Conservation (phyloP, 1,284 basidiomycete species). For the Ustilago vetiveriae region DNA sequence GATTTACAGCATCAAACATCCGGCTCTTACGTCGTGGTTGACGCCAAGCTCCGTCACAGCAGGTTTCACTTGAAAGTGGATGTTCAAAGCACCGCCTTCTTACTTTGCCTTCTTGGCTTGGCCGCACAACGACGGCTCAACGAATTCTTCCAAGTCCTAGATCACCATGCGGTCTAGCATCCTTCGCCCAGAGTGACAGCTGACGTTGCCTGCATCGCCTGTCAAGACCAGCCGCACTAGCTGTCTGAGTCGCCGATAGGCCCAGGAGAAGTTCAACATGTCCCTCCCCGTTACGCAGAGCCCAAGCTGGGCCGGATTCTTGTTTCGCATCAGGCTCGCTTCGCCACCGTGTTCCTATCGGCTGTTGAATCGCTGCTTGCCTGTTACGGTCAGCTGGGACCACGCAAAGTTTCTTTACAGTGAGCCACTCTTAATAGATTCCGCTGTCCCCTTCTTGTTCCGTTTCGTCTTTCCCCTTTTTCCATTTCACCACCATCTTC, state of each 20-base stretch:
- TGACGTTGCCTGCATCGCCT: background rate
- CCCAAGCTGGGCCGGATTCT: background rate
- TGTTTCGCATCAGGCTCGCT: background rate
- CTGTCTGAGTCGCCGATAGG: background rate
- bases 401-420: background rate
- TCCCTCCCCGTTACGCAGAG: background rate
- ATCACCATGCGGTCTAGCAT: background rate
- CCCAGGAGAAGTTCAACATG: constrained; percentile 7
- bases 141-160: background rate
- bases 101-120: background rate
- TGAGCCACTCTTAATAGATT: constrained; percentile 1
- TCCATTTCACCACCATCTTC: constrained; percentile 16
- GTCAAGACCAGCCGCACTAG: background rate
- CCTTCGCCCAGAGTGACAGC: background rate
- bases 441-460: background rate
- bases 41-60: constrained; percentile 4
- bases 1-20: too few species aligned
- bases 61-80: constrained; percentile 2
- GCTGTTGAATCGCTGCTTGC: background rate
- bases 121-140: constrained; percentile 2
- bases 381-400: constrained; percentile 5
- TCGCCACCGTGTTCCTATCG: constrained; percentile 6
- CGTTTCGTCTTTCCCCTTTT: background rate
- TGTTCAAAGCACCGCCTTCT: constrained; percentile 15
- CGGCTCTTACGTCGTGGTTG: background rate